A percentile compares a stretch with the other conserved stretches of the same genome.
These are phyloP conservation scores for Tricharina praecox DNA, from an alignment of 495 filamentous ascomycete species.

Conservation along the genomic window DNA sequence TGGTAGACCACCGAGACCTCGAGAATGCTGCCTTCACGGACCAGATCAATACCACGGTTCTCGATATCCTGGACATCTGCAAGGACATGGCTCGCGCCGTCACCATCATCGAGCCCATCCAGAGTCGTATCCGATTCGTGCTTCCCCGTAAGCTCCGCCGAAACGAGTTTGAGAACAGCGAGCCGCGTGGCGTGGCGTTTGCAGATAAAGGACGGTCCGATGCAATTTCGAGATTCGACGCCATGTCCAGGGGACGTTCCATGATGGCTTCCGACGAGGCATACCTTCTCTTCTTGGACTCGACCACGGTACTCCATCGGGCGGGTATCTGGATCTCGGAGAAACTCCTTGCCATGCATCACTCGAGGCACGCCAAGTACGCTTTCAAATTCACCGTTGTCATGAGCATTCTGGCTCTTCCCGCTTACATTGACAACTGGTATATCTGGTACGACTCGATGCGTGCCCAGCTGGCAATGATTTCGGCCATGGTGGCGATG, in stretches of 20 bases:
- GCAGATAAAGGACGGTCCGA: neutral
- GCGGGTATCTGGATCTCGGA: constrained; percentile 17
- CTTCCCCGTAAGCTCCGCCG: constrained; percentile 12
- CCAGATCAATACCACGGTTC: constrained; percentile 20
- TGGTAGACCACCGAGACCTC: constrained; percentile 11
- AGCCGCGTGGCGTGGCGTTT: neutral
- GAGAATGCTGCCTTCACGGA: constrained; percentile 22
- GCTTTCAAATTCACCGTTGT: constrained; percentile 22
- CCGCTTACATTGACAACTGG: constrained; percentile 20
- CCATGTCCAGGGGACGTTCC: constrained; percentile 3
- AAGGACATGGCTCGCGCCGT: constrained; percentile 14
- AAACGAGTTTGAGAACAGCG: neutral
- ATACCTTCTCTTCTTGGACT: constrained; percentile 9
- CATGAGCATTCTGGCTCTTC: constrained; percentile 21
- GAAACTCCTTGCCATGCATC: constrained; percentile 10
- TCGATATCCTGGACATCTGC: constrained; percentile 19
- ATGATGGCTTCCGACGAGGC: constrained; percentile 8
- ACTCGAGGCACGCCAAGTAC: constrained; percentile 25
- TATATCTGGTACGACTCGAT: constrained; percentile 21
- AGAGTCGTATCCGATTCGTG: constrained; percentile 12
- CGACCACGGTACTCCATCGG: constrained; percentile 17
- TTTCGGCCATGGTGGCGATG: constrained; percentile 25
- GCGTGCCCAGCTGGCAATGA: constrained; percentile 23
- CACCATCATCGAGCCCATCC: constrained; percentile 12
- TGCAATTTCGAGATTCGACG: neutral